Base-by-base conservation (phyloP, 148 eudicot genomes). In the Diospyros lotus region DNA sequence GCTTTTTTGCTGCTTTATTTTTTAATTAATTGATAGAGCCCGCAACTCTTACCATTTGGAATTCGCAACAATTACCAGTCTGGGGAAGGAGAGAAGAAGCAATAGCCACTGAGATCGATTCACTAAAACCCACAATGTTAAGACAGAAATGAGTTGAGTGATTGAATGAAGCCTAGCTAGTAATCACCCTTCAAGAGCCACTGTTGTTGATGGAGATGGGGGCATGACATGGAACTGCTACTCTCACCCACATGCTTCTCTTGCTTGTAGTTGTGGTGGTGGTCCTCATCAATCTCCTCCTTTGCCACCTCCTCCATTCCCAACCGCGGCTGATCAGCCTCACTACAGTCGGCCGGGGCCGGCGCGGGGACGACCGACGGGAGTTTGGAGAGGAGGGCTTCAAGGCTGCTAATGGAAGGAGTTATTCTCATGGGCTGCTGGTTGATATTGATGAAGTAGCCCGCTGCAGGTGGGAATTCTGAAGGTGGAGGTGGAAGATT, bases 361-460 rank as follows among this genome's bases (percentile, higher is more conserved):
- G 69, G 84, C 2, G 79, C 80, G 0, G 97, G 96, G 66, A 87
- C 84, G 0, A 95, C 96, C 0, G 96, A 89, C 5, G 99, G 99
- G 28, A 95, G 94, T 66, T 95, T 92, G 1, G 99, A 90, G 42
- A 95, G 91, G 46, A 95, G 85, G 12, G 97, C 90, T 77, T 95
- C 97, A 0, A 95, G 89, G 87, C 99, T 95, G 78, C 93, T 92
- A 97, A 95, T 92, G 2, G 99, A 95, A 0, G 99, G 99, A 66
- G 97, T 81, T 75, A 93, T 89, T 71, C 82, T 91, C 83, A 85
- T 80, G 15, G 89, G 84, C 50, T 80, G 80, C 15, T 70, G 84
- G 68, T 83, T 76, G 69, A 74, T 79, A 13, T 80, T 75, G 56
- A 79, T 81, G 28, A 80, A 84, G 4, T 81, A 75, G 4, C 75